Evolutionary conservation across 495 filamentous ascomycete species (phyloP).

Genomic region (Penicillium nucicola): DNA sequence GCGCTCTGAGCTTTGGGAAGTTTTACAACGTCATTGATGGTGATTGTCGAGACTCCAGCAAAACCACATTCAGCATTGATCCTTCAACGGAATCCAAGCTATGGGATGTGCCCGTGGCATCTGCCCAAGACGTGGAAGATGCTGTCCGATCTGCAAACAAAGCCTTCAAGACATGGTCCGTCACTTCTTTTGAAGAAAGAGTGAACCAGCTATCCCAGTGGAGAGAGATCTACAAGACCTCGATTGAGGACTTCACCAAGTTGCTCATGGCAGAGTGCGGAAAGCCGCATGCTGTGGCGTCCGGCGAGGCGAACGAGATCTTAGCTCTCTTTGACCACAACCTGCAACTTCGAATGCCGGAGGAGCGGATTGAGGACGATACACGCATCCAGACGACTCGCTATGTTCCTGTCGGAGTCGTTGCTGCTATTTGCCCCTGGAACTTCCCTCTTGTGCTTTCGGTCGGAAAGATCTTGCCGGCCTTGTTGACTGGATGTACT

Average conservation of each 20-base stretch:
- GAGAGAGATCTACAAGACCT: background rate
- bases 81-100: conserved; percentile 44
- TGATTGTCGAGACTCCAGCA: conserved; percentile 19
- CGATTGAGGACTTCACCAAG: background rate
- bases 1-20: no score
- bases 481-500: conserved; percentile 57
- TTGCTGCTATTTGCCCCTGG: conserved; percentile 56
- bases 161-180: conserved; percentile 46
- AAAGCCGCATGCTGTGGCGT: background rate
- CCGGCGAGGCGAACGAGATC: background rate
- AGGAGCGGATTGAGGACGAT: conserved; percentile 4
- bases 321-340: background rate
- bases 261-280: background rate
- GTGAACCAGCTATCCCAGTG: conserved; percentile 49
- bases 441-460: conserved; percentile 58
- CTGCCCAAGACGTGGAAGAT: conserved; percentile 47
- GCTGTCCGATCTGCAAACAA: conserved; percentile 40
- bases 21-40: conserved; percentile 53
- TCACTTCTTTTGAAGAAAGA: conserved; percentile 43
- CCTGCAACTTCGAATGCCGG: background rate
- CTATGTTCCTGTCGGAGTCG: conserved; percentile 44
- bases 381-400: background rate
- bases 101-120: conserved; percentile 52
- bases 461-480: conserved; percentile 52
- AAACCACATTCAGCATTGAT: conserved; percentile 3